These are phyloP conservation scores for Oryza meridionalis DNA, from an alignment of 176 grass and related monocot genomes.

Conservation along the genomic window DNA sequence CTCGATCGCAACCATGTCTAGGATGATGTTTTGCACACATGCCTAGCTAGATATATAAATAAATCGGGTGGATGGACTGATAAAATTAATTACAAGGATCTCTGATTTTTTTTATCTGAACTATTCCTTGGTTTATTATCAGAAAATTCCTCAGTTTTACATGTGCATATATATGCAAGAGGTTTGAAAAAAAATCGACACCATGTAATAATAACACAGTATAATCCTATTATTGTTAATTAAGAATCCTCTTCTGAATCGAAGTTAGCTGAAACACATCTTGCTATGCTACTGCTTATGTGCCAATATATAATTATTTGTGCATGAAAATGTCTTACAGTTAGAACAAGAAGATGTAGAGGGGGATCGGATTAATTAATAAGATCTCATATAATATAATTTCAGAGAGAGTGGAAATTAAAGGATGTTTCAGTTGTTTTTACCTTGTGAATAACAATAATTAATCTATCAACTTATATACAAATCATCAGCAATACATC, in stretches of 20 bases:
- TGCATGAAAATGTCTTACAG: not conserved
- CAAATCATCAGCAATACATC: not conserved
- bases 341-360: not conserved
- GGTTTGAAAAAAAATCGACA: not conserved
- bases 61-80: not conserved
- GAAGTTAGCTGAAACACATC: not conserved
- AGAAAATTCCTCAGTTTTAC: not conserved
- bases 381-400: not conserved
- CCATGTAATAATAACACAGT: conserved; percentile 36
- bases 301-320: not conserved
- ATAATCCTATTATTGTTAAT: not conserved
- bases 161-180: not conserved
- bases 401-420: not conserved
- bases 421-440: not conserved
- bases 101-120: not conserved
- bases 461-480: not conserved
- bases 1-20: not conserved
- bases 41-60: not conserved
- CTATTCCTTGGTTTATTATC: not conserved
- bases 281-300: not conserved
- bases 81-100: not conserved
- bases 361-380: not conserved
- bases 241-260: not conserved
- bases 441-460: not conserved
- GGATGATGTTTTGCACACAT: not conserved